Conservation (phyloP, 2,329 filamentous ascomycete species). For the Hypomyces perniciosus region DNA sequence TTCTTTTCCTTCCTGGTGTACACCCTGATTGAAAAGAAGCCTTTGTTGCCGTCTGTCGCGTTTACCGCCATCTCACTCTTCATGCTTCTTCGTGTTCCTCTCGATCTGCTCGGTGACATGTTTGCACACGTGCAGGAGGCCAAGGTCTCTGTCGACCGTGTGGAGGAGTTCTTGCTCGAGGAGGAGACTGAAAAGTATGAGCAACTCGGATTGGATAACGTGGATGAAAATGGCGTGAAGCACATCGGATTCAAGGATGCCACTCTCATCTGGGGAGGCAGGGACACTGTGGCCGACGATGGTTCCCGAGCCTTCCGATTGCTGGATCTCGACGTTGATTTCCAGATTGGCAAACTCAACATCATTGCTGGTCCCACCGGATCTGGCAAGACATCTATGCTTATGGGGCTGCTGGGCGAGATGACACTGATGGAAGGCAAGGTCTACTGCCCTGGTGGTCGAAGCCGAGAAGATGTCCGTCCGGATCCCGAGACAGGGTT, state of each 20-base stretch:
- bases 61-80: conserved; percentile 97
- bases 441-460: conserved; percentile 79
- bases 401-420: conserved; percentile 94
- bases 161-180: conserved; percentile 88
- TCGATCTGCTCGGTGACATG: conserved; percentile 98
- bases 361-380: conserved; percentile 91
- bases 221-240: conserved; percentile 61
- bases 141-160: conserved; percentile 92
- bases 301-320: conserved; percentile 73
- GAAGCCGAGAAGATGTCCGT: conserved; percentile 77
- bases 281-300: conserved; percentile 53
- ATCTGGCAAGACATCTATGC: conserved; percentile 87
- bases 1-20: conserved; percentile 95
- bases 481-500: conserved; percentile 78
- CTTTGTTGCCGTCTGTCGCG: conserved; percentile 82
- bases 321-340: conserved; percentile 76
- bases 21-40: conserved; percentile 83
- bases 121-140: conserved; percentile 96
- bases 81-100: conserved; percentile 81
- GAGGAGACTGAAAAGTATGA: conserved; percentile 94
- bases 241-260: conserved; percentile 80
- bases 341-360: conserved; percentile 80
- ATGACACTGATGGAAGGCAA: conserved; percentile 81
- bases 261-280: conserved; percentile 83
- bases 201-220: conserved; percentile 67